phyloP scores from a whole-genome alignment of 192 early-diverging fungal genomes.

The Backusella tarrabulga region DNA sequence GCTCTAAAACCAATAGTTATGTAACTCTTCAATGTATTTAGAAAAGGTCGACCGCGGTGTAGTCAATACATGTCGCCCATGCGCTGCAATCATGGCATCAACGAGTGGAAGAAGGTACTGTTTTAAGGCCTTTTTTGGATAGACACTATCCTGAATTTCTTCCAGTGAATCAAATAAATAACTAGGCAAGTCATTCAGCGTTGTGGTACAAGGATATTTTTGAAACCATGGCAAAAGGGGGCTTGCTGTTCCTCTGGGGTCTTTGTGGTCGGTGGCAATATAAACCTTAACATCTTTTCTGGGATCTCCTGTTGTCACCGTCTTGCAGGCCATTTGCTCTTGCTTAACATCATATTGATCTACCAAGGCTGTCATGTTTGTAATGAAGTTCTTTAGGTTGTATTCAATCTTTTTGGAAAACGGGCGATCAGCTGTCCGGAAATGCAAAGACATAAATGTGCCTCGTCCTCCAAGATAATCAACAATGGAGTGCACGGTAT shows the following conservation, averaged over 20 bases:
- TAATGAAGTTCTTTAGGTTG: background rate
- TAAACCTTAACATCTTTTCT: constrained; percentile 19
- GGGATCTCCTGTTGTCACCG: background rate
- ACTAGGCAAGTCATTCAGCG: constrained; percentile 38
- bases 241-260: constrained; percentile 34
- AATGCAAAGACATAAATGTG: constrained; percentile 43
- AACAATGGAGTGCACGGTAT: constrained; percentile 43
- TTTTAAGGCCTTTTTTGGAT: constrained; percentile 21
- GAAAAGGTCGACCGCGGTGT: constrained; percentile 34
- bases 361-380: background rate
- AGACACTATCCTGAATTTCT: constrained; percentile 18
- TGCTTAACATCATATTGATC: background rate
- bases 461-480: constrained; percentile 43
- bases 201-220: constrained; percentile 40
- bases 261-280: constrained; percentile 47
- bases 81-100: constrained; percentile 33
- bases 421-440: constrained; percentile 24
- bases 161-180: constrained; percentile 33
- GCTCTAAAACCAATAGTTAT: constrained; percentile 11
- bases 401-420: constrained; percentile 5
- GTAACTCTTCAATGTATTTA: constrained; percentile 27
- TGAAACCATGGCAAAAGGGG: constrained; percentile 30
- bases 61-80: constrained; percentile 19
- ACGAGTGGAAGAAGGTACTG: constrained; percentile 27
- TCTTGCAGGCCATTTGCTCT: background rate